Evolutionary conservation across 805 yeast genomes (phyloP), one percentile per base, ranked within the genome.

Genomic region (Torulaspora delbrueckii): DNA sequence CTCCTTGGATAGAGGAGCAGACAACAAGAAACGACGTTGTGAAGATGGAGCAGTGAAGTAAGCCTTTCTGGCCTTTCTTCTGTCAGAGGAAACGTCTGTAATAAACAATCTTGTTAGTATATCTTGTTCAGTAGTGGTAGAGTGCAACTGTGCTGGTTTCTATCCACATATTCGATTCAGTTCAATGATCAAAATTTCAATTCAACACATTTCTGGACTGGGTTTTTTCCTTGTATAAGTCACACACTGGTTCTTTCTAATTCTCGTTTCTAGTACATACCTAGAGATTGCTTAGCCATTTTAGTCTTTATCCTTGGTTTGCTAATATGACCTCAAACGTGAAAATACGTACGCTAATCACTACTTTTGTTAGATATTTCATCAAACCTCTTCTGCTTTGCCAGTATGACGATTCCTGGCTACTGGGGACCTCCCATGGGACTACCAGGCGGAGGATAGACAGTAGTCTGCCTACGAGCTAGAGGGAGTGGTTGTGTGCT

Each of bases 1-100:
- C 81, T 93, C 99, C 83, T 93, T 93, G 67, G 98, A 91, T 71
- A 93, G 83, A 69, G 98, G 97, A 73, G 99, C 98, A 69, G 97
- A 86, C 84, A 93, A 79, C 74, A 93, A 78, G 63, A 75, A 78
- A 79, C 98, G 87, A 79, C 97, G 87, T 70, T 78, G 87, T 63
- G 91, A 84, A 61, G 99, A 91, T 69, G 98, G 95, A 65, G 99
- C 95, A 69, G 79, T 79, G 91, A 93, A 93, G 85, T 93, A 86
- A 76, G 98, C 98, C 87, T 93, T 93, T 86, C 99, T 90, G 75
- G 97, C 81, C 85, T 93, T 93, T 76, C 95, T 86, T 82, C 99
- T 93, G 73, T 96, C 90, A 74, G 95, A 84, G 69, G 99, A 89
- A 76, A 93, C 98, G 96, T 93, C 96, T 86, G 34, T 26, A 42